Conservation (phyloP, 2,329 filamentous ascomycete genomes). For the Pseudogymnoascus sp. region DNA sequence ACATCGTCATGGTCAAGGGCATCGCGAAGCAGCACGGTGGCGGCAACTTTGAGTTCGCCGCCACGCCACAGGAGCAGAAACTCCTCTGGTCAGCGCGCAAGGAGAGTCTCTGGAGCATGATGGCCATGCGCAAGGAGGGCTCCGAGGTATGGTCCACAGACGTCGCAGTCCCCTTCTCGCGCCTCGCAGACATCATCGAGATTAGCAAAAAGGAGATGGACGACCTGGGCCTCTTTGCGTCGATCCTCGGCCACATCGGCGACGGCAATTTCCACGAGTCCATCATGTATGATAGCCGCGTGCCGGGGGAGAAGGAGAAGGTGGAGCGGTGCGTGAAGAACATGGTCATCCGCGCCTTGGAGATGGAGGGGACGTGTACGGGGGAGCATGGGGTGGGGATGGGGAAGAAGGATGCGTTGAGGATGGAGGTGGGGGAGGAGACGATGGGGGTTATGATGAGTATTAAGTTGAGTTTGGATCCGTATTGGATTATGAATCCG, state of each 20-base stretch:
- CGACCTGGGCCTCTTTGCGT: slow-evolving; percentile 75
- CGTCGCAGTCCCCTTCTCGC: slow-evolving; percentile 71
- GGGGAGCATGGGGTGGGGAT: slow-evolving; percentile 82
- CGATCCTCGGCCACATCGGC: slow-evolving; percentile 81
- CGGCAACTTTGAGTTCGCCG: slow-evolving; percentile 67
- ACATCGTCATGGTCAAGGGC: slow-evolving; percentile 58
- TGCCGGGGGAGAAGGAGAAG: slow-evolving; percentile 61
- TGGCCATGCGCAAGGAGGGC: slow-evolving; percentile 55
- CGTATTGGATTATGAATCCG: slow-evolving; percentile 82
- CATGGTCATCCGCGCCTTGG: slow-evolving; percentile 83
- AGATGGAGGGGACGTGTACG: slow-evolving; percentile 91
- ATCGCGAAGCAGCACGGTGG: slow-evolving; percentile 59
- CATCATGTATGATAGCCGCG: slow-evolving; percentile 72
- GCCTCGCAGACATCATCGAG: slow-evolving; percentile 67
- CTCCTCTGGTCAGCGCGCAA: slow-evolving; percentile 75
- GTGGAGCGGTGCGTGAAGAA: slow-evolving; percentile 77
- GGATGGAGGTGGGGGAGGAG: slow-evolving; percentile 70
- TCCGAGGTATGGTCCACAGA: slow-evolving; percentile 79
- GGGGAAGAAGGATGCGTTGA: slow-evolving; percentile 72
- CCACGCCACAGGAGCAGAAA: slow-evolving; percentile 59
- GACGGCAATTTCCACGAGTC: slow-evolving; percentile 93
- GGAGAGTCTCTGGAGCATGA: slow-evolving; percentile 76
- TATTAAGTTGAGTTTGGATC: slow-evolving; percentile 76
- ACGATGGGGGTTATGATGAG: slow-evolving; percentile 78
- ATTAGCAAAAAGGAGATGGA: slow-evolving; percentile 85